Percentiles rank a stretch among this genome's conserved stretches.
phyloP scores from a whole-genome alignment of 176 grass and related monocot species.

The Paspalum vaginatum region DNA sequence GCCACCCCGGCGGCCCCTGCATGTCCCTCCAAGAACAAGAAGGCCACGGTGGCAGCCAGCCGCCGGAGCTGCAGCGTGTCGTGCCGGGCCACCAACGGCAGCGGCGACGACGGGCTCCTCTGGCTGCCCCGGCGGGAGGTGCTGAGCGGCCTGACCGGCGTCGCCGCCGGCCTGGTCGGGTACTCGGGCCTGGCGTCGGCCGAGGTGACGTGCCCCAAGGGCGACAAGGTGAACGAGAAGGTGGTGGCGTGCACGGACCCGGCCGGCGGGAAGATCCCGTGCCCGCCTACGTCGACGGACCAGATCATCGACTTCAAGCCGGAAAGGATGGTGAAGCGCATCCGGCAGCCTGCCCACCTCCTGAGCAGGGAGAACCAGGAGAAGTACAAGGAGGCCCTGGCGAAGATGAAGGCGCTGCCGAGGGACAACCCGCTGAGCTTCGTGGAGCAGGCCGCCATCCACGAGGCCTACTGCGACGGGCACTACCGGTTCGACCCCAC shows the following conservation, averaged over 20 bases:
- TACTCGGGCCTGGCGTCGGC: not conserved
- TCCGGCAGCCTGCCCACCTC: constrained; percentile 50
- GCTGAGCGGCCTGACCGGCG: constrained; percentile 41
- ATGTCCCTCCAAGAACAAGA: not conserved
- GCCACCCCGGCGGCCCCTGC: not conserved
- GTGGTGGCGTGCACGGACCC: not conserved
- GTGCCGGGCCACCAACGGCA: constrained; percentile 39
- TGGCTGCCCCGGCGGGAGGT: constrained; percentile 50
- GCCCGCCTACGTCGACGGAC: not conserved
- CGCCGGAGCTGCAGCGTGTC: not conserved
- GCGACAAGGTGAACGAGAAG: not conserved
- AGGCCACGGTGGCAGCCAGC: too few relatives aligned
- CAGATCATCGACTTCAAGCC: constrained; percentile 41
- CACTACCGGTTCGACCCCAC: constrained; percentile 34
- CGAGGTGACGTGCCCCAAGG: not conserved
- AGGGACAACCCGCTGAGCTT: constrained; percentile 57
- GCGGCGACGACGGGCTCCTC: not conserved
- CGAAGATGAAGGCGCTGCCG: constrained; percentile 46
- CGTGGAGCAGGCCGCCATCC: constrained; percentile 46
- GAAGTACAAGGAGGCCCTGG: constrained; percentile 51
- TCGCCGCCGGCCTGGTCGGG: constrained; percentile 23
- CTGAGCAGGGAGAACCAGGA: constrained; percentile 1
- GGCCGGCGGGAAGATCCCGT: not conserved
- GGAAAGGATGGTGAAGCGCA: constrained; percentile 2
- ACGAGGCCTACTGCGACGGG: constrained; percentile 55